Base-by-base conservation (phyloP, 2,329 filamentous ascomycete genomes). In the Diaporthe citri region DNA sequence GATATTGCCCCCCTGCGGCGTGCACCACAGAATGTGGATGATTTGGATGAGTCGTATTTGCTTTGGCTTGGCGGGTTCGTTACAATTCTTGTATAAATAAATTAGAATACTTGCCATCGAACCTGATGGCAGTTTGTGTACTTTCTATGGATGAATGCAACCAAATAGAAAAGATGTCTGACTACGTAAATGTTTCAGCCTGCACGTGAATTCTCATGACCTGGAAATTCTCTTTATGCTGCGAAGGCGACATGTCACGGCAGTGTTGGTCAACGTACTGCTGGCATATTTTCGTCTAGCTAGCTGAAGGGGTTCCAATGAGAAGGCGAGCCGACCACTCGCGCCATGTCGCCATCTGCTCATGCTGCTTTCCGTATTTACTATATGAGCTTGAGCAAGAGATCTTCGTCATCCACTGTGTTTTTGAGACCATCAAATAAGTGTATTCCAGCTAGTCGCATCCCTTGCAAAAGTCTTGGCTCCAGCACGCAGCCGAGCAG, bases 1-100 rank as follows among this genome's bases (percentile, higher is more conserved):
- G 86, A 0, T 88, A 88, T 75, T 87, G 86, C 69, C 86, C 86
- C 0, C 64, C 78, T 8, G 81, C 22, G 84, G 75, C 74, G 22
- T 79, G 78, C 48, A 79, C 86, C 57, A 78, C 75, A 39, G 56
- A 51, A 41, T 75, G 74, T 34, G 28, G 51, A 28, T 69, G 70
- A 72, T 8, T 31, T 17, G 4, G 2, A 41, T 25, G 22, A 34
- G 31, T 43, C 25, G 41, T 36, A 4, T 4, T 28, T 73, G 22
- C 39, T n/a, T n/a, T 41, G 20, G 7, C 39, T 17, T 22, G 46
- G 25, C 15, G 8, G 10, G 12, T 55, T 25, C 12, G 13, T 69
- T 10, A 20, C 25, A 31, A 31, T 34, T 71, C 66, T 46, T 74
- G 55, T 28, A 28, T 25, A 64, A 55, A 13, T 15, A 25, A 3